Conservation (phyloP, 805 yeast genomes). For the Lachancea thermotolerans region DNA sequence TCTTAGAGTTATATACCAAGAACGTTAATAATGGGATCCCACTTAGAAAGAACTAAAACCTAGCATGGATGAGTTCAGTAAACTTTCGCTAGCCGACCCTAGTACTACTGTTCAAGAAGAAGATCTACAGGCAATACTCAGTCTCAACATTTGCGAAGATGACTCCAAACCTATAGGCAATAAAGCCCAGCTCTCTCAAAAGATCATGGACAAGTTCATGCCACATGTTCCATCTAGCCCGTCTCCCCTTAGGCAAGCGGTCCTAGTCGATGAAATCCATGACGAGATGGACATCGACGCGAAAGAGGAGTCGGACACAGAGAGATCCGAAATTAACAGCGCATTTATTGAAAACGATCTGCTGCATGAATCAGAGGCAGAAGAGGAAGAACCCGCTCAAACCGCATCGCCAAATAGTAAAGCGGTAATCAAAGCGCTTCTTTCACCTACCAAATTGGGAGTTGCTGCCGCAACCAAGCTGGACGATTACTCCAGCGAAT, state of each 20-base stretch:
- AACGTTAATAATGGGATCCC: background rate
- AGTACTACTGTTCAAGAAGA: constrained; percentile 12
- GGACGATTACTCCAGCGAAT: constrained; percentile 11
- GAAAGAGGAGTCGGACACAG: background rate
- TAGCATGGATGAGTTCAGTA: constrained; percentile 9
- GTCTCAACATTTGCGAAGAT: constrained; percentile 13
- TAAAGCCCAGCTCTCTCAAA: constrained; percentile 10
- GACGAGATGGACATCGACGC: constrained; percentile 19
- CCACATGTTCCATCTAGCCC: constrained; percentile 15
- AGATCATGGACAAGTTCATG: constrained; percentile 13
- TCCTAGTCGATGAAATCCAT: constrained; percentile 9
- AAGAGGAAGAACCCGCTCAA: background rate
- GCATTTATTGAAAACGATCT: constrained; percentile 4
- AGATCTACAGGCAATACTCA: constrained; percentile 17
- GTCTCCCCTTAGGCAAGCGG: constrained; percentile 13
- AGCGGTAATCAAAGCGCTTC: constrained; percentile 18
- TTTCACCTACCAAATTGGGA: constrained; percentile 28
- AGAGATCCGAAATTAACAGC: background rate
- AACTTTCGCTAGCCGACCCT: constrained; percentile 4
- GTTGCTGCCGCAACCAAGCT: constrained; percentile 25
- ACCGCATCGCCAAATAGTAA: constrained; percentile 7
- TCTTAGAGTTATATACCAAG: too few relatives aligned
- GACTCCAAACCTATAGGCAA: constrained; percentile 1
- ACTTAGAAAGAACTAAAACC: background rate
- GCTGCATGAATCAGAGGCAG: constrained; percentile 9